Conservation (phyloP, 345 rosid species). For the Trapa incisa region DNA sequence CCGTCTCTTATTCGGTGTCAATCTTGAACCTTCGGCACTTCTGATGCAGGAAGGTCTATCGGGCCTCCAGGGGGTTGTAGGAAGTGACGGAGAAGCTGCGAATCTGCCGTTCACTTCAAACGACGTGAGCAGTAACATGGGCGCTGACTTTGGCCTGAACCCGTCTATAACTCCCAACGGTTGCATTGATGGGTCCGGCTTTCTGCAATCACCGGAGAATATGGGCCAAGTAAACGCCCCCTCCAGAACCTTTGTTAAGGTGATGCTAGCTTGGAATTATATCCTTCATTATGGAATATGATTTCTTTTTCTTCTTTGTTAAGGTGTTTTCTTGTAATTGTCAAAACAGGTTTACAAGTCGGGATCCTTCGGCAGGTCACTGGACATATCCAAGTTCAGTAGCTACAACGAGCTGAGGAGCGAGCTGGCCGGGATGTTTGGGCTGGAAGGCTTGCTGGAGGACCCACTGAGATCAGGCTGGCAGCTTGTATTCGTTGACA, state of each 20-base stretch:
- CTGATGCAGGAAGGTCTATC: conserved; percentile 72
- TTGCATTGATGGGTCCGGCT: conserved; percentile 66
- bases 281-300: background rate
- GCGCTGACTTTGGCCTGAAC: conserved; percentile 57
- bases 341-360: conserved; percentile 71
- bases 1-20: conserved; percentile 85
- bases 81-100: conserved; percentile 46
- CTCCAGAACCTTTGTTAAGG: conserved; percentile 83
- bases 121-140: conserved; percentile 34
- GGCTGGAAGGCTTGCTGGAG: conserved; percentile 99
- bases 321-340: no score
- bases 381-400: conserved; percentile 84
- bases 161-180: conserved; percentile 59
- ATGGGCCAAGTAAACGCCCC: conserved; percentile 49
- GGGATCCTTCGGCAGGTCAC: conserved; percentile 85
- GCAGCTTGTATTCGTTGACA: conserved; percentile 99
- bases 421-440: conserved; percentile 89
- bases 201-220: conserved; percentile 67
- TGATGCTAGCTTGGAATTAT: conserved; percentile 6
- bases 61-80: conserved; percentile 59
- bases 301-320: no score
- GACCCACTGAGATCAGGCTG: conserved; percentile 99
- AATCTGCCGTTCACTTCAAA: conserved; percentile 48
- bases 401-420: conserved; percentile 92
- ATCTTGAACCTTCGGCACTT: conserved; percentile 73